A percentile compares a stretch with the other conserved stretches of the same genome.
These are phyloP conservation scores for Paecilomyces formosus DNA, from an alignment of 2,329 filamentous ascomycete genomes.

Conservation along the genomic window DNA sequence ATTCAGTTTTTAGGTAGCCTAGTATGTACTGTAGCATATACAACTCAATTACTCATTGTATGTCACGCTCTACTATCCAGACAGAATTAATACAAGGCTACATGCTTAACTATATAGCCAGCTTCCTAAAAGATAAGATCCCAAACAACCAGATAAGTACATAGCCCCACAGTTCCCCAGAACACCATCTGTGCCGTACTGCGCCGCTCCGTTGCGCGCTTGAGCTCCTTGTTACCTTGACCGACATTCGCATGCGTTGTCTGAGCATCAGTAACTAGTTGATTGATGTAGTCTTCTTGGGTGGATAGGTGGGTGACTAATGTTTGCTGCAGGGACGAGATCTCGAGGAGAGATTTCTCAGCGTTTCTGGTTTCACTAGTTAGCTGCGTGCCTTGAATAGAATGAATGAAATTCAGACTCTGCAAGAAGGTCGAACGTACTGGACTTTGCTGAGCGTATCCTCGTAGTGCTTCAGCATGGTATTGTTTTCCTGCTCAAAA, in stretches of 20 bases:
- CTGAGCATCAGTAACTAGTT: conserved; percentile 76
- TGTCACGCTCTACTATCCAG: not conserved
- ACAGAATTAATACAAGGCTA: not conserved
- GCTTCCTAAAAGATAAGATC: conserved; percentile 55
- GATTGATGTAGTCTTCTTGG: conserved; percentile 83
- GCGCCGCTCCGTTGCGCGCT: conserved; percentile 65
- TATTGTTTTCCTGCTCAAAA: conserved; percentile 87
- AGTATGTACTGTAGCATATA: not conserved
- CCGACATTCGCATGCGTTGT: conserved; percentile 80
- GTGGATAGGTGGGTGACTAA: conserved; percentile 78
- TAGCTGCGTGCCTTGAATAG: not conserved
- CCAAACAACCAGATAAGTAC: conserved; percentile 68
- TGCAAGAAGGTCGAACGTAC: conserved; percentile 48
- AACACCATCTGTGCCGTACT: conserved; percentile 73
- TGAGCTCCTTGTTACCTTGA: conserved; percentile 83
- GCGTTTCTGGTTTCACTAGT: conserved; percentile 54
- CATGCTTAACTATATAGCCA: not conserved
- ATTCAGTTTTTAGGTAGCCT: not conserved
- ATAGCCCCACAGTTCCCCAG: conserved; percentile 69
- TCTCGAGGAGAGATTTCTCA: conserved; percentile 85
- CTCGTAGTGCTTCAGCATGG: conserved; percentile 89
- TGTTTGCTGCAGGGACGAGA: conserved; percentile 83
- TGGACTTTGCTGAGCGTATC: conserved; percentile 90
- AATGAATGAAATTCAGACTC: not conserved
- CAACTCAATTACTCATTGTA: not conserved